Percentiles rank a stretch among this genome's conserved stretches.
Evolutionary conservation across 345 rosid species (phyloP).

Genomic region (Hibiscus mutabilis): DNA sequence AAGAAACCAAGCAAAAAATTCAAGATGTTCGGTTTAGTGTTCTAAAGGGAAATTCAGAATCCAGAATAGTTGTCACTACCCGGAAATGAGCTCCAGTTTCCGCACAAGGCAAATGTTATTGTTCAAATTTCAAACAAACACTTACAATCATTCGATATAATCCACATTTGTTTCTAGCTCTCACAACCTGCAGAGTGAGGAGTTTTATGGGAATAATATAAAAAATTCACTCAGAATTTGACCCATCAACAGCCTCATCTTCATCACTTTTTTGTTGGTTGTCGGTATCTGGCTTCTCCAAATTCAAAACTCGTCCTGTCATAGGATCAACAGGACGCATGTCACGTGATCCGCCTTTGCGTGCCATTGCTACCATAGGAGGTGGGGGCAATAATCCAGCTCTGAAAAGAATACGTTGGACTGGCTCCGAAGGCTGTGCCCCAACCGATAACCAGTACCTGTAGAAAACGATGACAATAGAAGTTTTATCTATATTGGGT

Average conservation of each 20-base stretch:
- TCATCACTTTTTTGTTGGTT: neutral
- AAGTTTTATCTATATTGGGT: neutral
- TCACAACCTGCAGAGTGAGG: neutral
- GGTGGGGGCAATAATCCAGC: constrained; percentile 88
- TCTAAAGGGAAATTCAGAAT: neutral
- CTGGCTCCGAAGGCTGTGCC: constrained; percentile 89
- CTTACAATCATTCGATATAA: neutral
- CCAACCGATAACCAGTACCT: constrained; percentile 98
- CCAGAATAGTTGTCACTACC: neutral
- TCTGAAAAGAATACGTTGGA: constrained; percentile 69
- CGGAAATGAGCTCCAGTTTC: neutral
- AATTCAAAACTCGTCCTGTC: constrained; percentile 50
- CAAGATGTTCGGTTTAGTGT: neutral
- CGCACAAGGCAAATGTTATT: neutral
- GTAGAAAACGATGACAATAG: constrained; percentile 8
- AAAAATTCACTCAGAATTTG: neutral
- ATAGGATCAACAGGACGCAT: constrained; percentile 69
- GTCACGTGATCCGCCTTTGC: constrained; percentile 71
- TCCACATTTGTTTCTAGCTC: neutral
- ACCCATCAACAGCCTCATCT: neutral
- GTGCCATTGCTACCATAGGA: constrained; percentile 80
- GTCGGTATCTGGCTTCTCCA: constrained; percentile 24
- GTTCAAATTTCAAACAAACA: neutral
- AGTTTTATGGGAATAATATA: neutral
- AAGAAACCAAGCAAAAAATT: neutral